These are phyloP conservation scores for Solanum habrochaites DNA, from an alignment of 257 asterid species.

Conservation along the genomic window DNA sequence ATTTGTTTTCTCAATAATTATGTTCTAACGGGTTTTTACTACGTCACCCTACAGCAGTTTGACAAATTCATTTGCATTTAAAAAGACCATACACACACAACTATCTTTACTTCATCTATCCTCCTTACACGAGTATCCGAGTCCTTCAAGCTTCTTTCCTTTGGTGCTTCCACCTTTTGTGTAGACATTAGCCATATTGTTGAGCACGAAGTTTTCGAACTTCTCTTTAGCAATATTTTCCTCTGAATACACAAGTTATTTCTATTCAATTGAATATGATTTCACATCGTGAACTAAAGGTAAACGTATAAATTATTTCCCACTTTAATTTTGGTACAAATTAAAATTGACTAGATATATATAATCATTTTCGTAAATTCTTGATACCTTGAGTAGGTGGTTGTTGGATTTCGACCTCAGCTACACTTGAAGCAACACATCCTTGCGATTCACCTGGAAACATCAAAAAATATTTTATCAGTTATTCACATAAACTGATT, in stretches of 20 bases:
- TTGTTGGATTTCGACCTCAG: no score
- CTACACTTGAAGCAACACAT: no score
- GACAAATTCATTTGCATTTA: slow-evolving; percentile 62
- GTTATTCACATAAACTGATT: no score
- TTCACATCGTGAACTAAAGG: not conserved
- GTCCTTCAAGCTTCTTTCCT: slow-evolving; percentile 40
- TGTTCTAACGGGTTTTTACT: slow-evolving; percentile 58
- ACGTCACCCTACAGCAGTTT: slow-evolving; percentile 62
- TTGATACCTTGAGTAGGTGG: no score
- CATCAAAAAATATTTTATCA: no score
- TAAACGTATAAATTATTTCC: not conserved
- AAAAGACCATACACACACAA: slow-evolving; percentile 71
- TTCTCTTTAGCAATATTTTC: not conserved
- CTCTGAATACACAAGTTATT: not conserved
- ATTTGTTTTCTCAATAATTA: slow-evolving; percentile 24
- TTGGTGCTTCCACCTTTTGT: slow-evolving; percentile 41
- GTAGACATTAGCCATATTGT: slow-evolving; percentile 52
- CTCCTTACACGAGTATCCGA: slow-evolving; percentile 40
- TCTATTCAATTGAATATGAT: not conserved
- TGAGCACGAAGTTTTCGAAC: slow-evolving; percentile 19
- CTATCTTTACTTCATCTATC: slow-evolving; percentile 56
- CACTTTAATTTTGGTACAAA: no score
- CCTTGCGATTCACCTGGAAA: no score
- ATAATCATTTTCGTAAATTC: no score
- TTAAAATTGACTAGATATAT: not conserved